phyloP scores from a whole-genome alignment of 2,329 filamentous ascomycete genomes.

The Fusarium zealandicum region DNA sequence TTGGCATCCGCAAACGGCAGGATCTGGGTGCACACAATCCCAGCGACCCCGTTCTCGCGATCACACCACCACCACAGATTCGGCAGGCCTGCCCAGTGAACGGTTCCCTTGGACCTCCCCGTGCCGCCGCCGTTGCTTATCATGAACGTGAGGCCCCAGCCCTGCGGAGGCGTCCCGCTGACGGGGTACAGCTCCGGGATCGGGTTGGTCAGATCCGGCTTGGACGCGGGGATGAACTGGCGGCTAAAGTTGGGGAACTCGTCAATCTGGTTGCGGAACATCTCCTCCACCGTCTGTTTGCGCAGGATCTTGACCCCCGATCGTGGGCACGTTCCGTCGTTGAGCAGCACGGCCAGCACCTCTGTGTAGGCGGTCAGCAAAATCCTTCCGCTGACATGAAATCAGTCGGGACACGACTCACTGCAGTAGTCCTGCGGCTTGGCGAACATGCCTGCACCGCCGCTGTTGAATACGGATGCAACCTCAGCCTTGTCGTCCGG shows the following conservation, averaged over 20 bases:
- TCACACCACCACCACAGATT: conserved; percentile 72
- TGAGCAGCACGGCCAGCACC: conserved; percentile 67
- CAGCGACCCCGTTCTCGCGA: conserved; percentile 64
- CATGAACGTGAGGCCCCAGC: conserved; percentile 70
- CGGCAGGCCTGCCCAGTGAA: conserved; percentile 64
- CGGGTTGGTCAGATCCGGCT: conserved; percentile 56
- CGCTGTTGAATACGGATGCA: conserved; percentile 60
- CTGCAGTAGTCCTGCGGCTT: conserved; percentile 67
- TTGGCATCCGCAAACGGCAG: conserved; percentile 56
- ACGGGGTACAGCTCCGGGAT: conserved; percentile 59
- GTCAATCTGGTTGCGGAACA: conserved; percentile 71
- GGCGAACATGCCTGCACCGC: conserved; percentile 68
- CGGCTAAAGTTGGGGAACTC: conserved; percentile 61
- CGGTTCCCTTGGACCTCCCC: conserved; percentile 59
- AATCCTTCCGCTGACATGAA: not conserved
- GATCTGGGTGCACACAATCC: conserved; percentile 59
- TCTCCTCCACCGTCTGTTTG: conserved; percentile 64
- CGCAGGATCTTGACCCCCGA: conserved; percentile 63
- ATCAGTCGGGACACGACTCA: conserved; percentile 44
- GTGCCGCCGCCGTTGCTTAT: conserved; percentile 57
- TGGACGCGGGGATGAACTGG: conserved; percentile 53
- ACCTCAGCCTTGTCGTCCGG: conserved; percentile 51
- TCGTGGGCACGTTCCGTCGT: conserved; percentile 66
- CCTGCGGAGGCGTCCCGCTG: conserved; percentile 59
- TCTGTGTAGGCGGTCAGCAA: conserved; percentile 47